Percentiles rank a stretch among this genome's conserved stretches.
These are phyloP conservation scores for Puccinia triticina DNA, from an alignment of 1,284 basidiomycete genomes.

Conservation along the genomic window DNA sequence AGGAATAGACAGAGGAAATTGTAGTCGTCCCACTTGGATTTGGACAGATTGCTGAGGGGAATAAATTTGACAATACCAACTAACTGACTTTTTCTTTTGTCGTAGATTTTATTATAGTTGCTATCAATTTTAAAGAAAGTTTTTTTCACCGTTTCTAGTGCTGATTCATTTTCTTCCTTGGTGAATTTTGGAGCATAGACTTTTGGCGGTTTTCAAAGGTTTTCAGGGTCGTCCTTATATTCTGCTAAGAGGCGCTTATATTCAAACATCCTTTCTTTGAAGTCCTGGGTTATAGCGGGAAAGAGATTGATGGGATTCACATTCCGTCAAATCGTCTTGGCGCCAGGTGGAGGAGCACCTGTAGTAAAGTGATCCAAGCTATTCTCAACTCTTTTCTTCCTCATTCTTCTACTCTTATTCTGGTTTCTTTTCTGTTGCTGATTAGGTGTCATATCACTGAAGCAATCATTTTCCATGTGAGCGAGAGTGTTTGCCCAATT, in stretches of 20 bases:
- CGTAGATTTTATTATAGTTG: conserved; percentile 12
- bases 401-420: background rate
- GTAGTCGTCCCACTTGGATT: background rate
- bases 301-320: background rate
- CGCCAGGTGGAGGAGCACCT: background rate
- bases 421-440: background rate
- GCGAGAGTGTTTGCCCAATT: background rate
- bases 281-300: background rate
- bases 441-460: background rate
- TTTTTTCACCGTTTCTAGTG: background rate
- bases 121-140: background rate
- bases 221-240: background rate
- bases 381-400: background rate
- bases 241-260: background rate
- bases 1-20: conserved; percentile 12
- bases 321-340: background rate
- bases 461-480: background rate
- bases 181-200: background rate
- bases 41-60: background rate
- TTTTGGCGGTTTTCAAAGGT: background rate
- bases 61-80: background rate
- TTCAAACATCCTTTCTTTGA: background rate
- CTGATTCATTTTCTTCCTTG: background rate
- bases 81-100: background rate
- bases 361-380: background rate